Evolutionary conservation across 176 grass and related monocot species (phyloP).

Genomic region (Melocanna baccifera): DNA sequence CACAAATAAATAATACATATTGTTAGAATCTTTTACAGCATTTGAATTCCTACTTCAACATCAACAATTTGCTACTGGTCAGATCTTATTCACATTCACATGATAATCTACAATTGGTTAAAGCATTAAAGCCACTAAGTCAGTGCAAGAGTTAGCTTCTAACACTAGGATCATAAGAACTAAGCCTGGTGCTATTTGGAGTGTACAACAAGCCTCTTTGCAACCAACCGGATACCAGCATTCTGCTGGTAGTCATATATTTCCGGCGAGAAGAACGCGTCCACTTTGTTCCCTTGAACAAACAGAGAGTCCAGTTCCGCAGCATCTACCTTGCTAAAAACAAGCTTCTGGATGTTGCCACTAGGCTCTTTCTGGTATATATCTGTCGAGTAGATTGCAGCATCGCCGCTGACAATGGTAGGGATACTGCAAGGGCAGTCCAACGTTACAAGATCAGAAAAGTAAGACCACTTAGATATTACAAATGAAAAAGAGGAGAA

Average conservation of each 20-base stretch:
- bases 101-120: constrained; percentile 3
- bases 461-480: neutral
- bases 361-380: constrained; percentile 63
- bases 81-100: constrained; percentile 34
- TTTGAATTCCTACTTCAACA: constrained; percentile 23
- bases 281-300: constrained; percentile 48
- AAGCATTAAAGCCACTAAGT: neutral
- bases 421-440: constrained; percentile 65
- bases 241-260: constrained; percentile 78
- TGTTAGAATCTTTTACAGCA: constrained; percentile 2
- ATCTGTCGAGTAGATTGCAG: constrained; percentile 56
- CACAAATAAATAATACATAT: neutral
- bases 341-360: constrained; percentile 69
- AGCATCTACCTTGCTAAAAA: constrained; percentile 58
- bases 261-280: constrained; percentile 67
- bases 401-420: constrained; percentile 32
- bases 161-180: constrained; percentile 26
- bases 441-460: constrained; percentile 8
- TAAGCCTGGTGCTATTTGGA: constrained; percentile 31
- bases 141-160: constrained; percentile 27
- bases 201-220: constrained; percentile 66
- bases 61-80: constrained; percentile 11
- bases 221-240: constrained; percentile 67
- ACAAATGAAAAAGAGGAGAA: constrained; percentile 9
- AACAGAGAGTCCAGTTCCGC: constrained; percentile 57